Percentiles rank a stretch among this genome's conserved stretches.
Conservation (phyloP, 352 stramenopile genomes). For the Phytophthora megakarya region DNA sequence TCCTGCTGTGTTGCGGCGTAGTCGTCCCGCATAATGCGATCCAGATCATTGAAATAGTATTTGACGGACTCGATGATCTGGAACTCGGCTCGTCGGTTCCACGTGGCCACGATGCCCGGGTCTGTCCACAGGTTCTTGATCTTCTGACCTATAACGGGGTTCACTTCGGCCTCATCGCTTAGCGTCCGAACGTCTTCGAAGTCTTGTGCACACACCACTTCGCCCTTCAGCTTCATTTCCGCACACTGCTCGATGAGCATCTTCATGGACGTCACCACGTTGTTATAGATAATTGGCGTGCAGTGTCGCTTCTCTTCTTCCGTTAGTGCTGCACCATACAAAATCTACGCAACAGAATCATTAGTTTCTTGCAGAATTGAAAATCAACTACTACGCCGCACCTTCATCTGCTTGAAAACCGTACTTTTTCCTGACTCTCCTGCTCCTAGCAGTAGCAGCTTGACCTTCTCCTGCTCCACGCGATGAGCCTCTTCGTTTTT, state of each 20-base stretch:
- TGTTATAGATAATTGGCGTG: conserved; percentile 91
- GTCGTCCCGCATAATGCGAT: conserved; percentile 93
- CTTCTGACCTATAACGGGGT: conserved; percentile 87
- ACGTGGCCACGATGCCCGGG: conserved; percentile 89
- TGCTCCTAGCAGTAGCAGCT: conserved; percentile 94
- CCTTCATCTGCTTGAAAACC: conserved; percentile 94
- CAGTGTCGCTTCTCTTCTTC: conserved; percentile 88
- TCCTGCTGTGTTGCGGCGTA: conserved; percentile 95
- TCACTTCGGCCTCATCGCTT: conserved; percentile 90
- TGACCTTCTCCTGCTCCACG: conserved; percentile 93
- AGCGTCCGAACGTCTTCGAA: conserved; percentile 82
- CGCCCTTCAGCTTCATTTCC: conserved; percentile 81
- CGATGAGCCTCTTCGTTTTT: conserved; percentile 83
- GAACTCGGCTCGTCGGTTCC: conserved; percentile 92
- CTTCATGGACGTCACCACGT: conserved; percentile 92
- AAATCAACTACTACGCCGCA: conserved; percentile 22
- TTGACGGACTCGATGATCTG: conserved; percentile 98
- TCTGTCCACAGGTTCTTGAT: conserved; percentile 95
- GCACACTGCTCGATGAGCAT: conserved; percentile 89
- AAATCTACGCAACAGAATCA: conserved; percentile 62
- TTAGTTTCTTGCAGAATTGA: conserved; percentile 5
- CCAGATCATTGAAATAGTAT: conserved; percentile 97
- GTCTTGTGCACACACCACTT: conserved; percentile 73
- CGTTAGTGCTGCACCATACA: conserved; percentile 84
- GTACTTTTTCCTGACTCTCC: conserved; percentile 96